Evolutionary conservation across 768 basidiomycete genomes (phyloP).

Genomic region (Suillus hirtellus): DNA sequence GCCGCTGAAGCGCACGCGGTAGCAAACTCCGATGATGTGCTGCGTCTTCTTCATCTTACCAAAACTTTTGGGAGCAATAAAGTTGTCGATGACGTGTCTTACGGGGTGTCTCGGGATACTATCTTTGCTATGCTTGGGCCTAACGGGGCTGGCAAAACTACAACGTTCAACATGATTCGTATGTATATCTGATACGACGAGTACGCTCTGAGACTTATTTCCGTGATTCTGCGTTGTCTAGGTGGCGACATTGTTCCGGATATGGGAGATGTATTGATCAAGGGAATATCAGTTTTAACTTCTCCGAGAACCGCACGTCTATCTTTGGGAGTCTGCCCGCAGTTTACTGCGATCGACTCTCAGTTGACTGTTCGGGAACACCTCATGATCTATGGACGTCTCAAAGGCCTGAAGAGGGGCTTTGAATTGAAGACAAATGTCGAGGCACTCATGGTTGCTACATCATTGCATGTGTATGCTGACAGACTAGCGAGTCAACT

Average conservation of each 20-base stretch:
- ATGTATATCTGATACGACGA: conserved; percentile 25
- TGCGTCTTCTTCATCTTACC: conserved; percentile 62
- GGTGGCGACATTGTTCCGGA: conserved; percentile 72
- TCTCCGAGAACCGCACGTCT: conserved; percentile 64
- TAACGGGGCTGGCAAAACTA: conserved; percentile 84
- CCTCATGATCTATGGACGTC: conserved; percentile 65
- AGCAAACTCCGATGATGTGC: conserved; percentile 29
- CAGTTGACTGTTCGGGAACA: conserved; percentile 81
- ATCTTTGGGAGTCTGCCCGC: conserved; percentile 79
- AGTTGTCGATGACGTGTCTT: conserved; percentile 74
- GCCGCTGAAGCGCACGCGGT: conserved; percentile 51
- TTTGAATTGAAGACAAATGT: conserved; percentile 54
- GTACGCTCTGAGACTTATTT: neutral
- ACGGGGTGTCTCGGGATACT: conserved; percentile 62
- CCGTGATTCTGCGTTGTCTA: conserved; percentile 24
- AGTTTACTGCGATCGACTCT: conserved; percentile 80
- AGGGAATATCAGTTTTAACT: conserved; percentile 63
- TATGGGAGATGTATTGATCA: conserved; percentile 67
- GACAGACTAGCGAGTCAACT: conserved; percentile 73
- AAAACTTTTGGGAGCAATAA: conserved; percentile 57
- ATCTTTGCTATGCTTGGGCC: conserved; percentile 77
- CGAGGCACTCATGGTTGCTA: conserved; percentile 55
- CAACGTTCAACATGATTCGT: conserved; percentile 81
- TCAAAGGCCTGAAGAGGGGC: conserved; percentile 64
- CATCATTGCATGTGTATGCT: conserved; percentile 59